Conservation (phyloP, 2,329 filamentous ascomycete genomes). For the Fusarium subtropicale region DNA sequence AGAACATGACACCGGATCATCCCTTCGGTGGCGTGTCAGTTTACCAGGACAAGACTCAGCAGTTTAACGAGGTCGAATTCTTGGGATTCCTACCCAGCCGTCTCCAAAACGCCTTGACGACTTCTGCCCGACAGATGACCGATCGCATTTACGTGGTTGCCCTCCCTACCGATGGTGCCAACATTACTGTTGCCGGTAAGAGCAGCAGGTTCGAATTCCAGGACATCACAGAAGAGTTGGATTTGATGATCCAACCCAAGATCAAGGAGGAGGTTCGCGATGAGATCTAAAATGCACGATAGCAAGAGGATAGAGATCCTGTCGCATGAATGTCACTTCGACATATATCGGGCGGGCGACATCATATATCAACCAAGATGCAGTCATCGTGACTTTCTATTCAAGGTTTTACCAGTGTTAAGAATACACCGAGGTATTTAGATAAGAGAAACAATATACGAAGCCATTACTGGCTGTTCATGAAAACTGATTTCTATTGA, state of each 20-base stretch:
- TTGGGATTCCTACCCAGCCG: neutral
- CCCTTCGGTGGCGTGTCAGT: neutral
- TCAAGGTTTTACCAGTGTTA: rapidly evolving
- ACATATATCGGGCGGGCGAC: neutral
- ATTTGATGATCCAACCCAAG: neutral
- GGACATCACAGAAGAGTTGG: neutral
- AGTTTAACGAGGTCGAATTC: neutral
- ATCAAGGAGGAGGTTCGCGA: neutral
- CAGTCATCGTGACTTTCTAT: neutral
- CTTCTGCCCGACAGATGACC: neutral
- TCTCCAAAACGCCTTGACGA: neutral
- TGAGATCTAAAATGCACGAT: neutral
- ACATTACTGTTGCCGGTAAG: neutral
- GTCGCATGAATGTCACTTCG: neutral
- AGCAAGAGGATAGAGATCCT: neutral
- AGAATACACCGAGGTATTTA: neutral
- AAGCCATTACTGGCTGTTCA: neutral
- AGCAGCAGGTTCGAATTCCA: neutral
- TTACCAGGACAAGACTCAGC: neutral
- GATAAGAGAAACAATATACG: neutral
- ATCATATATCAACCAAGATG: neutral
- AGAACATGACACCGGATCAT: neutral
- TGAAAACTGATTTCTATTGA: neutral
- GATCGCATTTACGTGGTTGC: neutral
- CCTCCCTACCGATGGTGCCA: neutral